phyloP scores from a whole-genome alignment of 306 rosid species.

The Dalbergia oliveri region DNA sequence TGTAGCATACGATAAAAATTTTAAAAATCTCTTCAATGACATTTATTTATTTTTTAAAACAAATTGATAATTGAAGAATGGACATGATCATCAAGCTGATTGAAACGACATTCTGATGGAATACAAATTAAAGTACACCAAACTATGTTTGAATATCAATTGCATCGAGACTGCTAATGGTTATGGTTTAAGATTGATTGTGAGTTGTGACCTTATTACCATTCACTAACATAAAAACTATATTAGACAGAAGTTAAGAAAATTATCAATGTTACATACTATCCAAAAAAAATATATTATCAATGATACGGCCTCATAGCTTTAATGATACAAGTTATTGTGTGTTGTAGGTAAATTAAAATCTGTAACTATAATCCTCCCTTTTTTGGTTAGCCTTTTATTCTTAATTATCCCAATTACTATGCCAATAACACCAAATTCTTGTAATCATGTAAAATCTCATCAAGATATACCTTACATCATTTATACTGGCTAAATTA shows the following conservation, averaged over 20 bases:
- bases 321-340: neutral
- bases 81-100: constrained; percentile 9
- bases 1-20: too few relatives aligned
- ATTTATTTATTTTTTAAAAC: neutral
- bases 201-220: neutral
- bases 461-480: too few relatives aligned
- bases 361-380: neutral
- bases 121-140: neutral
- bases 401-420: too few relatives aligned
- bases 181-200: neutral
- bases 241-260: too few relatives aligned
- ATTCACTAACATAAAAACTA: neutral
- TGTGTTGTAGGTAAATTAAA: neutral
- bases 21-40: neutral
- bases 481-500: too few relatives aligned
- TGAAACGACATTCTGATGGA: neutral
- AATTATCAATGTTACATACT: neutral
- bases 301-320: neutral
- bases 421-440: too few relatives aligned
- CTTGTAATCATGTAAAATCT: neutral
- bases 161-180: neutral
- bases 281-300: too few relatives aligned
- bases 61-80: neutral
- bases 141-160: neutral
- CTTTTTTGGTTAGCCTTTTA: too few relatives aligned